Evolutionary conservation across 192 early-diverging fungal genomes (phyloP).

Genomic region (Linnemannia elongata): DNA sequence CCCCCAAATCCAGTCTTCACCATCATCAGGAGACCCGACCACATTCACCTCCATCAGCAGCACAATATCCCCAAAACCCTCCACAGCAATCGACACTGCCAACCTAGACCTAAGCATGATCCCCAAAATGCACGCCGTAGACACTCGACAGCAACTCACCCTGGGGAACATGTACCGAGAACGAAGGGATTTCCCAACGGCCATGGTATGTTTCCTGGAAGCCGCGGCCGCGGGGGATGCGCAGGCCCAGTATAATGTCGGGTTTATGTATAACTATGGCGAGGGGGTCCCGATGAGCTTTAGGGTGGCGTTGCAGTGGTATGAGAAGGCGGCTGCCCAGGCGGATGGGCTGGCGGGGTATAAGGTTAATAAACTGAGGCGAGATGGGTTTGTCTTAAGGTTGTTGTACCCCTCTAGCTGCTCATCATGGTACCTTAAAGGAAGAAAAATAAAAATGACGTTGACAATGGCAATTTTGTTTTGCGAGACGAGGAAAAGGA

Average conservation of each 20-base stretch:
- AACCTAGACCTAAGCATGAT: not conserved
- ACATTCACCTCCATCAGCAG: not conserved
- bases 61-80: not conserved
- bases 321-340: not conserved
- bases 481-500: no score
- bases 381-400: conserved; percentile 1
- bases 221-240: not conserved
- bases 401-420: no score
- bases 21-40: not conserved
- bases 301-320: not conserved
- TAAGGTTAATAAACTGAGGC: not conserved
- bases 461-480: no score
- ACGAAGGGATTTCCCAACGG: not conserved
- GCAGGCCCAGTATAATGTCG: not conserved
- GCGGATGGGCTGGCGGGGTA: not conserved
- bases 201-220: not conserved
- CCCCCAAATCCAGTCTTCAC: not conserved
- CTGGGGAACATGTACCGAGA: not conserved
- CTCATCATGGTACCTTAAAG: no score
- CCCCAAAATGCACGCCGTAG: not conserved
- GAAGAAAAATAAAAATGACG: no score
- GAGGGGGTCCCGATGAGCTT: not conserved
- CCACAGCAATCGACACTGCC: not conserved
- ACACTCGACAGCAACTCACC: not conserved
- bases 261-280: not conserved